Conservation (phyloP, 75 land plant genomes). For the Picea glauca region DNA sequence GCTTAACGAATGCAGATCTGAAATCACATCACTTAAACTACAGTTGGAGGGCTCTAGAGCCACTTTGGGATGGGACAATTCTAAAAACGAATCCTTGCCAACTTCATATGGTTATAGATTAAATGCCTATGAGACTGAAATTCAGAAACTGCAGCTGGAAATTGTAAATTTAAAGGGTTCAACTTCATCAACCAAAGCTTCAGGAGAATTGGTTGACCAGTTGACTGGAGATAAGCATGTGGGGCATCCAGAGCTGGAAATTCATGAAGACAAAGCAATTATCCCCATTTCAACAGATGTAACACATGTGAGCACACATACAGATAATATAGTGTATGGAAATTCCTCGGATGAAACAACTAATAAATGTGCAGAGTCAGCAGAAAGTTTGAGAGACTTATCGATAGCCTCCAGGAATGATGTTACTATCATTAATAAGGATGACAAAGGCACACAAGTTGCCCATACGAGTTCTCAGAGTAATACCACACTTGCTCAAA, state of each 20-base stretch:
- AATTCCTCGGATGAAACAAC: not conserved
- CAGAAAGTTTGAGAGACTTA: slow-evolving; percentile 7
- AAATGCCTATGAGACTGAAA: slow-evolving; percentile 36
- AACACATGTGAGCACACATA: slow-evolving; percentile 3
- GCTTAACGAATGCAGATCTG: slow-evolving; percentile 75
- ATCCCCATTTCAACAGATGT: not conserved
- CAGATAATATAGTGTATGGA: slow-evolving; percentile 14
- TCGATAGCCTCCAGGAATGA: slow-evolving; percentile 10
- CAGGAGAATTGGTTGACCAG: slow-evolving; percentile 6
- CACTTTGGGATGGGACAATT: slow-evolving; percentile 17
- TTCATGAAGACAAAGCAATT: slow-evolving; percentile 21
- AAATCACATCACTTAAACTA: slow-evolving; percentile 82
- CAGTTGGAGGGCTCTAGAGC: slow-evolving; percentile 69
- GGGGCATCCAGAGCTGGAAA: slow-evolving; percentile 32
- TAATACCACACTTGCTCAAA: not conserved
- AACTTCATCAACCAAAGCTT: not conserved
- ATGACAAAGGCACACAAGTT: slow-evolving; percentile 1
- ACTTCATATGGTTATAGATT: slow-evolving; percentile 11
- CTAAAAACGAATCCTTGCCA: slow-evolving; percentile 17
- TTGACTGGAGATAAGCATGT: slow-evolving; percentile 15
- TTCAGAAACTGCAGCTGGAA: slow-evolving; percentile 43
- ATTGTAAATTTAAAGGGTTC: slow-evolving; percentile 26
- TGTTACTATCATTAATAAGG: not conserved
- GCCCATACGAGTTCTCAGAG: slow-evolving; percentile 11
- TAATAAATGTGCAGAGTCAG: slow-evolving; percentile 8